These are phyloP conservation scores for Hagleromyces aurorensis DNA, from an alignment of 805 yeast species.

Conservation along the genomic window DNA sequence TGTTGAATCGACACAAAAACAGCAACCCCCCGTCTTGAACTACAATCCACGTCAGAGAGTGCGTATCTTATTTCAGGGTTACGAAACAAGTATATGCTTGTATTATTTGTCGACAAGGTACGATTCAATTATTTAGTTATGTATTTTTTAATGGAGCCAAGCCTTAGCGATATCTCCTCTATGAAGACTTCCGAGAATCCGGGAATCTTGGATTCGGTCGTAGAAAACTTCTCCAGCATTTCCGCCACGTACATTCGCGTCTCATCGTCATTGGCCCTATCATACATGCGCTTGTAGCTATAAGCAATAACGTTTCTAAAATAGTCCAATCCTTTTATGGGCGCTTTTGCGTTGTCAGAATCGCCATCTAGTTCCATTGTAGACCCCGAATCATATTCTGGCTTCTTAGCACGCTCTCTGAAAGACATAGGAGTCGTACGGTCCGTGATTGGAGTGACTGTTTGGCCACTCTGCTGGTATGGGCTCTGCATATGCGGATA, in stretches of 20 bases:
- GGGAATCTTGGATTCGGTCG: slow-evolving; percentile 45
- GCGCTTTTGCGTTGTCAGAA: slow-evolving; percentile 10
- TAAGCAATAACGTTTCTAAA: slow-evolving; percentile 36
- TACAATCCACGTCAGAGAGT: too few relatives aligned
- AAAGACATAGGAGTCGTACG: slow-evolving; percentile 20
- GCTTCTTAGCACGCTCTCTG: slow-evolving; percentile 10
- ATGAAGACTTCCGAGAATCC: slow-evolving; percentile 61
- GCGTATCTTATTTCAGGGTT: too few relatives aligned
- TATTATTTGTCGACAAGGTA: background rate
- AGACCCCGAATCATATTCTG: slow-evolving; percentile 13
- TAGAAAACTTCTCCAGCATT: slow-evolving; percentile 35
- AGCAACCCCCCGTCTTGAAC: too few relatives aligned
- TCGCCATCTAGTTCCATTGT: slow-evolving; percentile 18
- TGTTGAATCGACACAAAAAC: too few relatives aligned
- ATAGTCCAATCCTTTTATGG: slow-evolving; percentile 28
- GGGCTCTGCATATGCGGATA: slow-evolving; percentile 12
- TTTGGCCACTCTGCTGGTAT: slow-evolving; percentile 3
- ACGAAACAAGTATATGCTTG: background rate
- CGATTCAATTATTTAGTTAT: slow-evolving; percentile 8
- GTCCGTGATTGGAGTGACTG: slow-evolving; percentile 14
- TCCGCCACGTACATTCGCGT: slow-evolving; percentile 41
- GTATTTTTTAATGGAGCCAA: slow-evolving; percentile 25
- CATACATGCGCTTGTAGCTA: slow-evolving; percentile 40
- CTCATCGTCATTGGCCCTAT: slow-evolving; percentile 43
- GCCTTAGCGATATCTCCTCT: slow-evolving; percentile 47